Evolutionary conservation across 768 basidiomycete genomes (phyloP).

Genomic region (Rhodosporidiobolus odoratus): DNA sequence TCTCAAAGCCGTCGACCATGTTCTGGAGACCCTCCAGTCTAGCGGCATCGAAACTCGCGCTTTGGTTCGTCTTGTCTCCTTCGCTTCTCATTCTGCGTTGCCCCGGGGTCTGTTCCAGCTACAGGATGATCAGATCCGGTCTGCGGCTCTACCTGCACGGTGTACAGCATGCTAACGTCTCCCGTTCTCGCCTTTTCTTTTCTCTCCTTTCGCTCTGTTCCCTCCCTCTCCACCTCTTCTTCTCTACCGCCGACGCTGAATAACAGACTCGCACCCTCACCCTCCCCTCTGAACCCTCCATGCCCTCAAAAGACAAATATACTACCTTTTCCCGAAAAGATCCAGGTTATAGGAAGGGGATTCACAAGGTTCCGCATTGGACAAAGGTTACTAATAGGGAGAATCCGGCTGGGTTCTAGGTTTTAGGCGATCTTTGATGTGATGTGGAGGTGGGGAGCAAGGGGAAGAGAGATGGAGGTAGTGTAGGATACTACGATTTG

Average conservation of each 20-base stretch:
- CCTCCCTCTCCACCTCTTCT: background rate
- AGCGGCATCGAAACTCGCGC: slow-evolving; percentile 74
- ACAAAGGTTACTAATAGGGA: slow-evolving; percentile 21
- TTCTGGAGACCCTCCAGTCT: slow-evolving; percentile 76
- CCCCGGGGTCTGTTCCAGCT: no score
- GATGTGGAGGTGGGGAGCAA: background rate
- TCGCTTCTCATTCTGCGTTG: background rate
- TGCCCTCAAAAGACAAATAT: slow-evolving; percentile 90
- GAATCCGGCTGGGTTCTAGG: slow-evolving; percentile 32
- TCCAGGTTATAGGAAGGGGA: slow-evolving; percentile 78
- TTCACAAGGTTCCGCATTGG: slow-evolving; percentile 66
- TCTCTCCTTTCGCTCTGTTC: background rate
- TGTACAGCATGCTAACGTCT: background rate
- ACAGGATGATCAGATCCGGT: no score
- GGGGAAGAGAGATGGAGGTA: background rate
- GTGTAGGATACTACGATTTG: slow-evolving; percentile 1
- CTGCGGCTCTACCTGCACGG: no score
- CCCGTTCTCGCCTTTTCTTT: background rate
- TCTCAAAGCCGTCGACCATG: slow-evolving; percentile 85
- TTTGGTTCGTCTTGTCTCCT: slow-evolving; percentile 57
- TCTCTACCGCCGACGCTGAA: background rate
- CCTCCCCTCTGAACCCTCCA: slow-evolving; percentile 88
- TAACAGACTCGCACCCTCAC: slow-evolving; percentile 64
- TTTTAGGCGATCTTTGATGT: background rate
- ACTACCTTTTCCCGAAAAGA: slow-evolving; percentile 63